Conservation (phyloP, 805 yeast genomes). For the Ogataea thermomethanolica region DNA sequence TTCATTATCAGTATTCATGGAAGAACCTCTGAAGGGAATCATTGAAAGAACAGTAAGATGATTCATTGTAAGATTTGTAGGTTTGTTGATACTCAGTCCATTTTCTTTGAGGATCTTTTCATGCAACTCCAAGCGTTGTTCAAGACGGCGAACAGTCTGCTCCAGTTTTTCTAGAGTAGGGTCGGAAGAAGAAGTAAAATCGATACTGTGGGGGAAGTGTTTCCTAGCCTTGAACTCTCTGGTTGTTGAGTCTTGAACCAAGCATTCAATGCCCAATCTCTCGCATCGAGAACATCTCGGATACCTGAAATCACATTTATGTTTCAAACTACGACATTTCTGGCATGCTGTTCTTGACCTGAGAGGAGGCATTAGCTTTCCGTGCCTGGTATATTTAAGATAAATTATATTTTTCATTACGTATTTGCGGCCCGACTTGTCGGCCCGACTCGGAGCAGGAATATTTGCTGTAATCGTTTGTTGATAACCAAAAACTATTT, state of each 20-base stretch:
- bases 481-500: not conserved
- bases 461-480: not conserved
- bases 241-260: conserved; percentile 18
- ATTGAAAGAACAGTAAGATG: conserved; percentile 16
- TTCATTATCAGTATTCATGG: conserved; percentile 9
- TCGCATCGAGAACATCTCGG: conserved; percentile 25
- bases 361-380: conserved; percentile 13
- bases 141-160: not conserved
- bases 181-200: not conserved
- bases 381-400: not conserved
- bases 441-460: conserved; percentile 6
- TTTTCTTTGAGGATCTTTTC: conserved; percentile 3
- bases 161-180: not conserved
- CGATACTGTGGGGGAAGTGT: not conserved
- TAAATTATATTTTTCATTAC: not conserved
- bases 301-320: conserved; percentile 23
- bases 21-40: conserved; percentile 16
- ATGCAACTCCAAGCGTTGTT: conserved; percentile 1
- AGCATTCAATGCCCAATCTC: conserved; percentile 15
- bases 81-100: conserved; percentile 4
- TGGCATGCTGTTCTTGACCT: conserved; percentile 18
- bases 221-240: conserved; percentile 11
- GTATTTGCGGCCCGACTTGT: not conserved
- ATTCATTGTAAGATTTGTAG: conserved; percentile 8
- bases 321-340: conserved; percentile 24